These are phyloP conservation scores for Telopea speciosissima DNA, from an alignment of 177 flowering plant genomes.

Conservation along the genomic window DNA sequence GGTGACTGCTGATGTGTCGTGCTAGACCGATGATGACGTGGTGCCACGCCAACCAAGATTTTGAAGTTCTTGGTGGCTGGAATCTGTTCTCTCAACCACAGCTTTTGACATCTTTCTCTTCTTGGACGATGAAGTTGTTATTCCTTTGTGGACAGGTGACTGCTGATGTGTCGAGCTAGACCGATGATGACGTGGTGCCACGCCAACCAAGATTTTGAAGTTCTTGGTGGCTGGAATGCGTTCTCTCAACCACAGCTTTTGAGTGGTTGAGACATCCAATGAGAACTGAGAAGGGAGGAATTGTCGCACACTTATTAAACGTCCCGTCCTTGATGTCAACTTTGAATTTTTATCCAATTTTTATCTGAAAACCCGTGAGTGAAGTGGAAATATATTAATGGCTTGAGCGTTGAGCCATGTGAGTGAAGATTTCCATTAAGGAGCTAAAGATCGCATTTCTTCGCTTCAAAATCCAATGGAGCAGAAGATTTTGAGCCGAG, in stretches of 20 bases:
- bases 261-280: conserved; percentile 11
- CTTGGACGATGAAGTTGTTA: too few relatives aligned
- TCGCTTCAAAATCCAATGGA: too few relatives aligned
- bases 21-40: conserved; percentile 14
- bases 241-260: conserved; percentile 22
- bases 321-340: too few relatives aligned
- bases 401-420: too few relatives aligned
- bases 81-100: conserved; percentile 22
- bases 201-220: conserved; percentile 10
- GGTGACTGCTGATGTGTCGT: not conserved
- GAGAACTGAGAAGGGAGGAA: not conserved
- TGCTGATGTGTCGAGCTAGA: not conserved
- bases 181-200: conserved; percentile 17
- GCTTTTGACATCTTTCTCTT: too few relatives aligned
- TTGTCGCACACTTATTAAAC: not conserved
- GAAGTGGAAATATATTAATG: too few relatives aligned
- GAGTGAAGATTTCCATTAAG: too few relatives aligned
- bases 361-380: too few relatives aligned
- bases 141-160: too few relatives aligned
- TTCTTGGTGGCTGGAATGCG: conserved; percentile 6
- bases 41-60: conserved; percentile 12
- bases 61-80: not conserved
- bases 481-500: too few relatives aligned
- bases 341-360: too few relatives aligned
- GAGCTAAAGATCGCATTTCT: too few relatives aligned